These are phyloP conservation scores for Aspergillus brunneoviolaceus DNA, from an alignment of 2,329 filamentous ascomycete species.

Conservation along the genomic window DNA sequence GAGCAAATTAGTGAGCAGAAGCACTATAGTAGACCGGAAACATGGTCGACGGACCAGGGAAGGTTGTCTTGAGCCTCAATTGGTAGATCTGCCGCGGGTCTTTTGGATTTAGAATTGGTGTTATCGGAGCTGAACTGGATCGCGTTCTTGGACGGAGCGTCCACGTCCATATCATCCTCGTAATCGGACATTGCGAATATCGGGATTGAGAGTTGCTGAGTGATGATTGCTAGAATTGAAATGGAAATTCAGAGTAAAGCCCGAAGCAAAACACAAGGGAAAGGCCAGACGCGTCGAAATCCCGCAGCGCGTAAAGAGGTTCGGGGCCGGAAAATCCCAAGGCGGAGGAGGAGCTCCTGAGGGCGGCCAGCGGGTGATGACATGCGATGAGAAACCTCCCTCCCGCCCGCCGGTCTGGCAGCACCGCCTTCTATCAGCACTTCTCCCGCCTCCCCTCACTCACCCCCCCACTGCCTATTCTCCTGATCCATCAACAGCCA, in stretches of 20 bases:
- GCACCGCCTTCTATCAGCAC: slow-evolving; percentile 16
- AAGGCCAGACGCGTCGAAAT: slow-evolving; percentile 30
- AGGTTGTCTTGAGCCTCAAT: slow-evolving; percentile 91
- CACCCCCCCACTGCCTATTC: slow-evolving; percentile 7
- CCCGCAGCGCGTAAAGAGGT: slow-evolving; percentile 41
- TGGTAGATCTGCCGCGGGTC: slow-evolving; percentile 86
- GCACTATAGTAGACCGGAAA: neutral
- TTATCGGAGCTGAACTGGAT: slow-evolving; percentile 73
- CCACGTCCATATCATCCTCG: slow-evolving; percentile 69
- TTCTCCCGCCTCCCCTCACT: neutral
- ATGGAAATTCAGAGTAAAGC: neutral
- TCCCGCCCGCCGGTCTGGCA: slow-evolving; percentile 17
- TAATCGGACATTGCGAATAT: slow-evolving; percentile 51
- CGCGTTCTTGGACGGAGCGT: slow-evolving; percentile 51
- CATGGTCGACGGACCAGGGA: slow-evolving; percentile 66
- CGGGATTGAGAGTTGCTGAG: no score
- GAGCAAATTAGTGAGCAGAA: slow-evolving; percentile 18
- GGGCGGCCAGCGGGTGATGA: slow-evolving; percentile 23
- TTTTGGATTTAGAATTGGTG: slow-evolving; percentile 75
- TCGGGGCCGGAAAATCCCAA: slow-evolving; percentile 41
- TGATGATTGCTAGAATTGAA: neutral
- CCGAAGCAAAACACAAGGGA: neutral
- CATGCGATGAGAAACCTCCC: slow-evolving; percentile 23
- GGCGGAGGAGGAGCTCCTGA: slow-evolving; percentile 15
- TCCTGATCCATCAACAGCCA: slow-evolving; percentile 7